These are phyloP conservation scores for Aleurites moluccanus DNA, from an alignment of 441 rosid genomes.

Conservation along the genomic window DNA sequence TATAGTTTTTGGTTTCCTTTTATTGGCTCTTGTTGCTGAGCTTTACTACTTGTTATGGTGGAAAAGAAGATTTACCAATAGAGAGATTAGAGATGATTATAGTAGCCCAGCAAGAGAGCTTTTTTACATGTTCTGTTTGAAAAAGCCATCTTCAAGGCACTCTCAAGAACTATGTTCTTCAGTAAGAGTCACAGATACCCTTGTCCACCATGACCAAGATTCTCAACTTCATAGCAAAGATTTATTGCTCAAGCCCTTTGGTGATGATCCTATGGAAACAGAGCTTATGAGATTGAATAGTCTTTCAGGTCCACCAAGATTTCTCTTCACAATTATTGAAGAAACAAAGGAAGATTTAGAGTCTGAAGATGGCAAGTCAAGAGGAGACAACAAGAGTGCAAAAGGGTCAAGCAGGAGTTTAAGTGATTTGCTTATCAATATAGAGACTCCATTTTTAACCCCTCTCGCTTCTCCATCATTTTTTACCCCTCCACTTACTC, in stretches of 20 bases:
- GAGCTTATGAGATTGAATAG: constrained; percentile 52
- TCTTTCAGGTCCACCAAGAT: constrained; percentile 75
- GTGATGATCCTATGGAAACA: constrained; percentile 38
- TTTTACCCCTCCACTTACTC: constrained; percentile 87
- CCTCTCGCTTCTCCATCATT: constrained; percentile 86
- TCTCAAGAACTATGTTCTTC: constrained; percentile 39
- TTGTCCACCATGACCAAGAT: constrained; percentile 35
- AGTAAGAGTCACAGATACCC: constrained; percentile 35
- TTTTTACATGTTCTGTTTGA: constrained; percentile 72
- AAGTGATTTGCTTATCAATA: constrained; percentile 61
- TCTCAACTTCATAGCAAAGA: constrained; percentile 37
- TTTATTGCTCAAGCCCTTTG: constrained; percentile 40
- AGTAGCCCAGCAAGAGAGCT: constrained; percentile 71
- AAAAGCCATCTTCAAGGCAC: constrained; percentile 44
- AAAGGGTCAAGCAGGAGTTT: constrained; percentile 58
- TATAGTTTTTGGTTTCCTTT: constrained; percentile 75
- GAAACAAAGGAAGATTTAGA: constrained; percentile 95
- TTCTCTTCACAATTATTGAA: constrained; percentile 79
- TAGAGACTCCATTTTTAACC: constrained; percentile 84
- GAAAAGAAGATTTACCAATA: constrained; percentile 57
- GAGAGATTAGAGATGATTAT: constrained; percentile 50
- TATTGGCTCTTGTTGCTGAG: constrained; percentile 77
- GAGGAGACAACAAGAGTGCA: constrained; percentile 37
- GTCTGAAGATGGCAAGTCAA: constrained; percentile 67
- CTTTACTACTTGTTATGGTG: constrained; percentile 89